phyloP scores from a whole-genome alignment of 768 basidiomycete species.

The Steccherinum ochraceum region DNA sequence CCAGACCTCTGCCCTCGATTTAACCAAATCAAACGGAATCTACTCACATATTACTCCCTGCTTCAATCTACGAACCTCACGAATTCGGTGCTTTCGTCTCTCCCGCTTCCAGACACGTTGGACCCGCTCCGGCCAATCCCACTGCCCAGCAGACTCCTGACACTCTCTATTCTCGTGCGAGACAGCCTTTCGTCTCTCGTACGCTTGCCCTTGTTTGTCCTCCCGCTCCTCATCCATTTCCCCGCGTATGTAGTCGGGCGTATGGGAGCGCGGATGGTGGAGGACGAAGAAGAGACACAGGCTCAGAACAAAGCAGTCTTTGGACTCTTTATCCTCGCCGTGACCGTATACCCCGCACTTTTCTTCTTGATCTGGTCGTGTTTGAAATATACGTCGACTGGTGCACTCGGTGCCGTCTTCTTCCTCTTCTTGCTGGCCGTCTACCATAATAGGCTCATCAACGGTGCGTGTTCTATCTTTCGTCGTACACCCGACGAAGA shows the following conservation, averaged over 20 bases:
- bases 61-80: constrained; percentile 77
- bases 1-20: constrained; percentile 56
- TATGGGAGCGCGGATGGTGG: constrained; percentile 63
- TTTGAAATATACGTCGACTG: constrained; percentile 67
- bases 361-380: constrained; percentile 87
- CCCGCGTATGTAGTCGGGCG: constrained; percentile 84
- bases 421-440: constrained; percentile 73
- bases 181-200: constrained; percentile 67
- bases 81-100: constrained; percentile 75
- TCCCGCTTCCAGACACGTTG: constrained; percentile 79
- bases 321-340: constrained; percentile 62
- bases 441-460: constrained; percentile 84
- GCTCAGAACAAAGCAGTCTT: constrained; percentile 97
- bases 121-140: constrained; percentile 70
- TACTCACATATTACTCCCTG: constrained; percentile 86
- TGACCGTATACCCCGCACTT: constrained; percentile 77
- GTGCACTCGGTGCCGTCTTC: constrained; percentile 62
- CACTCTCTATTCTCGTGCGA: constrained; percentile 70
- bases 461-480: constrained; percentile 48
- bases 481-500: constrained; percentile 2
- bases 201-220: constrained; percentile 81
- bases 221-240: constrained; percentile 77
- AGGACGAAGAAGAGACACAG: constrained; percentile 89
- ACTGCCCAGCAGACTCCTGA: constrained; percentile 78
- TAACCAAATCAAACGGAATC: constrained; percentile 52